Percentiles rank a stretch among this genome's conserved stretches.
phyloP scores from a whole-genome alignment of 2,329 filamentous ascomycete genomes.

The Drechslerella dactyloides region DNA sequence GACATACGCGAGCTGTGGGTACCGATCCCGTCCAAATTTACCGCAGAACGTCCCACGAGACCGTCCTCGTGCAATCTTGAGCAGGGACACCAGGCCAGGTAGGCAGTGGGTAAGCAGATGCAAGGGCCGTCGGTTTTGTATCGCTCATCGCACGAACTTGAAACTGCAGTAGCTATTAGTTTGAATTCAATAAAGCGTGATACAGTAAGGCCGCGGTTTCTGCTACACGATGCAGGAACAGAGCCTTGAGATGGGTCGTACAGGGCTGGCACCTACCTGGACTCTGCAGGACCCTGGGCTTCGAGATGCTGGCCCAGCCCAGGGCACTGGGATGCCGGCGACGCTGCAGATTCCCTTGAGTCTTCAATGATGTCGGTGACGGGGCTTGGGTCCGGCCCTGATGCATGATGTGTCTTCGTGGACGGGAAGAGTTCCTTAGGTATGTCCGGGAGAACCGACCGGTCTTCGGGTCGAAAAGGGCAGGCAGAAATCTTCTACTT shows the following conservation, averaged over 20 bases:
- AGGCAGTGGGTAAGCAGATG: conserved; percentile 22
- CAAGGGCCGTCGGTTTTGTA: conserved; percentile 27
- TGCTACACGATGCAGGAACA: conserved; percentile 42
- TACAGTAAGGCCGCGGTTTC: conserved; percentile 19
- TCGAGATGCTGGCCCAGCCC: no score
- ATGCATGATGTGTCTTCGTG: neutral
- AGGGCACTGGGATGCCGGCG: no score
- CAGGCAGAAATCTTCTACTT: neutral
- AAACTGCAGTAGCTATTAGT: conserved; percentile 29
- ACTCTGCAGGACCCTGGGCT: no score
- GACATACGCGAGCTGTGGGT: conserved; percentile 8
- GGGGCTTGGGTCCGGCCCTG: conserved; percentile 5
- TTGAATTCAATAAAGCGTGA: conserved; percentile 7
- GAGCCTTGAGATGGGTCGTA: conserved; percentile 21
- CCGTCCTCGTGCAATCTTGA: conserved; percentile 14
- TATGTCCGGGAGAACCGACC: neutral
- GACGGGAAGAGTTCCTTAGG: neutral
- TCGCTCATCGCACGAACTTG: conserved; percentile 21
- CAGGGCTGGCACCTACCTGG: conserved; percentile 9
- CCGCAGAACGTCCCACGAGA: neutral
- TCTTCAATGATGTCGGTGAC: conserved; percentile 5
- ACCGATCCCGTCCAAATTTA: conserved; percentile 13
- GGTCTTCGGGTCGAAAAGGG: neutral
- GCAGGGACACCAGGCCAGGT: conserved; percentile 7
- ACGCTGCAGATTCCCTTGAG: neutral